Conservation (phyloP, 345 rosid species). For the Hirschfeldia incana region DNA sequence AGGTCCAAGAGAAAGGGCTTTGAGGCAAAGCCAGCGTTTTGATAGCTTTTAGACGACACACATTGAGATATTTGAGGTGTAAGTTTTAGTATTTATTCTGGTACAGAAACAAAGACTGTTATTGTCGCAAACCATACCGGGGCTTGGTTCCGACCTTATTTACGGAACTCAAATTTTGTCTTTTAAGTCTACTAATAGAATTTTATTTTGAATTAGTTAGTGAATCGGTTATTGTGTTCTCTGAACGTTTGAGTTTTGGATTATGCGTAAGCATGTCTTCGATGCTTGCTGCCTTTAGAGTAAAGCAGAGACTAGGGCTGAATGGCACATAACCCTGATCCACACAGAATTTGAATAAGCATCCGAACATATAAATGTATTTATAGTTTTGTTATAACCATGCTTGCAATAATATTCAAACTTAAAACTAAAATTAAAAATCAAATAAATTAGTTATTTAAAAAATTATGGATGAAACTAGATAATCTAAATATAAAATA, state of each 20-base stretch:
- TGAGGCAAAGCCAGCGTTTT: slow-evolving; percentile 5
- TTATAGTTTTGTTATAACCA: no score
- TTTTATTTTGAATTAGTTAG: not conserved
- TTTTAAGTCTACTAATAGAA: not conserved
- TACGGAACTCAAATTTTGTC: not conserved
- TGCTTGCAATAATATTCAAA: no score
- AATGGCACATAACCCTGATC: no score
- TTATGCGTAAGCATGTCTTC: not conserved
- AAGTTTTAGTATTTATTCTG: not conserved
- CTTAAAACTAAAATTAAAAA: no score
- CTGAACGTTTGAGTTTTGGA: not conserved
- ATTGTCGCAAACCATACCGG: not conserved
- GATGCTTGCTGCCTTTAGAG: not conserved
- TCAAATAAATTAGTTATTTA: not conserved
- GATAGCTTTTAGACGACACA: slow-evolving; percentile 25
- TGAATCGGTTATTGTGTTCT: not conserved
- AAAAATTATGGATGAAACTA: no score
- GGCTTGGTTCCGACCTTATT: not conserved
- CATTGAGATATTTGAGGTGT: slow-evolving; percentile 12
- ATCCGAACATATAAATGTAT: not conserved
- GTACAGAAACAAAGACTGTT: not conserved
- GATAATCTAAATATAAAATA: no score
- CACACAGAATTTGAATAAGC: no score
- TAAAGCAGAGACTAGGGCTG: no score
- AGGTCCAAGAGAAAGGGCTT: slow-evolving; percentile 12